Base-by-base conservation (phyloP, 116 monocot genomes). In the Phalaenopsis hybrid region DNA sequence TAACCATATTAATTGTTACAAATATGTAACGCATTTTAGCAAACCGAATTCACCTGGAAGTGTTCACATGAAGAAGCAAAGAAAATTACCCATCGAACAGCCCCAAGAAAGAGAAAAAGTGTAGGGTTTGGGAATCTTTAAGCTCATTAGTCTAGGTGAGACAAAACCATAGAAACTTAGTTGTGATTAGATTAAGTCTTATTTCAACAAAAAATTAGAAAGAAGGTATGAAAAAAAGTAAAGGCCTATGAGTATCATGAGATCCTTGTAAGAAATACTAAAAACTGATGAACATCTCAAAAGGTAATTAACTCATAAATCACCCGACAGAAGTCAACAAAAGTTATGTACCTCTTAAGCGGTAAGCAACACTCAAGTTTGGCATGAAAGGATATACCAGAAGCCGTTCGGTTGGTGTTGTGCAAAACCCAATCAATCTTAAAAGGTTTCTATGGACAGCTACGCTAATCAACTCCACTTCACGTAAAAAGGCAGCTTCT, bases 381-480 rank as follows among this genome's bases (percentile, higher is more conserved):
- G 92, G 97, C 97, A 97, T 97, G 79, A 92, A 97, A 17, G 97
- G 97, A 83, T 97, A 97, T 73, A 97, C 97, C n/a, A 97, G 83
- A 65, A 97, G 92, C 51, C 97, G 87, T 68, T 97, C 97, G 2
- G 92, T 82, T 4, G 89, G 91, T 44, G 97, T 97, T 18, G 97
- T 94, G 72, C 97, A 97, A 87, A 94, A 97, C 1, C 97, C 97
- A 44, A 94, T 94, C 52, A 97, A 82, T 73, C 86, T 92, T 52
- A 97, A 88, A 76, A 97, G 91, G 86, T 97, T 97, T 88, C 84
- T 88, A 79, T 97, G 97, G 74, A 97, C 97, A 74, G 97, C 97
- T 48, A 97, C 91, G 83, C 97, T 97, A 46, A 97, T 97, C 90
- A 97, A 84, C 85, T 97, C 97, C 51, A 97, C 91, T 84, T 97